A percentile compares a stretch with the other conserved stretches of the same genome.
Conservation (phyloP, 2,329 filamentous ascomycete species). For the Cercospora janseana region DNA sequence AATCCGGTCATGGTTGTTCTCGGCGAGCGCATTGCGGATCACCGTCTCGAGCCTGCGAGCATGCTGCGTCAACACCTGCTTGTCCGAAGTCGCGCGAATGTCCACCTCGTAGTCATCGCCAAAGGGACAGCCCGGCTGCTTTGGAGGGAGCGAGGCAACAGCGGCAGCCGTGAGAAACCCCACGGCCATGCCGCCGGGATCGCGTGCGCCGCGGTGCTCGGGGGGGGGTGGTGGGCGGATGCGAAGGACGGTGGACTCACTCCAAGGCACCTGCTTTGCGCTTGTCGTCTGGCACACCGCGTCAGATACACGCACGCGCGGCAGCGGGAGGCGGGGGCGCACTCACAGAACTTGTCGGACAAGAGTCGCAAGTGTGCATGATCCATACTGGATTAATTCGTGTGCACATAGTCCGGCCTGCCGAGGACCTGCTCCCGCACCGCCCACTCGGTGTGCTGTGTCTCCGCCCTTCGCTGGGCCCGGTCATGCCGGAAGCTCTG, state of each 20-base stretch:
- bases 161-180: slow-evolving; percentile 5
- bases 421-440: not conserved
- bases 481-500: not conserved
- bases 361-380: slow-evolving; percentile 61
- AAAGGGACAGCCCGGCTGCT: slow-evolving; percentile 17
- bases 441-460: not conserved
- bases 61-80: slow-evolving; percentile 22
- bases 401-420: slow-evolving; percentile 1
- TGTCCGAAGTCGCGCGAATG: slow-evolving; percentile 14
- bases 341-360: slow-evolving; percentile 81
- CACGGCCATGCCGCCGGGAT: slow-evolving; percentile 4
- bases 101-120: slow-evolving; percentile 23
- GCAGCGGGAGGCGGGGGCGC: not conserved
- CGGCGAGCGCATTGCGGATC: slow-evolving; percentile 77
- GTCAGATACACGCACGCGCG: not conserved
- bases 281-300: slow-evolving; percentile 64
- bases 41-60: slow-evolving; percentile 74
- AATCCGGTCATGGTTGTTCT: slow-evolving; percentile 76
- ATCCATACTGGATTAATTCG: slow-evolving; percentile 5
- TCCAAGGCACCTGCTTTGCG: slow-evolving; percentile 94
- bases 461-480: not conserved
- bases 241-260: slow-evolving; percentile 54
- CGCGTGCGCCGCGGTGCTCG: not conserved
- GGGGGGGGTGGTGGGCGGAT: not conserved
- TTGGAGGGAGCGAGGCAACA: slow-evolving; percentile 1